Base-by-base conservation (phyloP, 2,329 filamentous ascomycete genomes). In the Diplodia corticola region DNA sequence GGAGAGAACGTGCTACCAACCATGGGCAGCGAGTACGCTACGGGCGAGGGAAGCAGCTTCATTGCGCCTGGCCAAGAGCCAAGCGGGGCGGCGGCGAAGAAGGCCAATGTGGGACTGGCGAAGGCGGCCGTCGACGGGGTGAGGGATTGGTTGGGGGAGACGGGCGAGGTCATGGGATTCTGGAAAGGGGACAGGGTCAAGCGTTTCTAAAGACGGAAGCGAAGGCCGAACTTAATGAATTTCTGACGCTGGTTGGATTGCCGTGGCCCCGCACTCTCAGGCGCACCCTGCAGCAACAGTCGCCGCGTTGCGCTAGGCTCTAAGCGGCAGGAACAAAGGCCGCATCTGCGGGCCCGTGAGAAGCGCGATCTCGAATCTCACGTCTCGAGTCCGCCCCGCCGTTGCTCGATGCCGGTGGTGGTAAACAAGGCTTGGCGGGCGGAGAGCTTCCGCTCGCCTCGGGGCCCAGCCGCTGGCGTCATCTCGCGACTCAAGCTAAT, bases 1-100 rank as follows among this genome's bases (percentile, higher is more conserved):
- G 92, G 93, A 64, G 95, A 99, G 75, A 98, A 98, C 75, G 92
- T 98, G 3, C 81, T 99, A 61, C 95, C 95, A 0, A 96, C 89
- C 7, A 97, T 97, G 86, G 92, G 92, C 13, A 92, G 87, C 55
- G 90, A 93, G 69, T 88, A 88, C 74, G 85, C 85, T 20, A 88
- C 86, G 0, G 86, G 86, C 5, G 82, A 83, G 20, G 81, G 82
- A 1, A 82, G 80, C 70, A 81, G 79, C 69, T 83, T 82, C 67
- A 78, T 81, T 10, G 78, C 74, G 51, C 72, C 81, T 4, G 82
- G 82, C 0, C 76, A 77, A 63, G 77, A 76, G 54, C 77, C 79
- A 24, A 79, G 73, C 76, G 73, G 55, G 76, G 86, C 68, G 66
- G 82, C 81, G 70, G 83, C 75, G 73, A 84, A 84, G 65, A 84